Base-by-base conservation (phyloP, 2,329 filamentous ascomycete genomes). In the Aspergillus sp. region DNA sequence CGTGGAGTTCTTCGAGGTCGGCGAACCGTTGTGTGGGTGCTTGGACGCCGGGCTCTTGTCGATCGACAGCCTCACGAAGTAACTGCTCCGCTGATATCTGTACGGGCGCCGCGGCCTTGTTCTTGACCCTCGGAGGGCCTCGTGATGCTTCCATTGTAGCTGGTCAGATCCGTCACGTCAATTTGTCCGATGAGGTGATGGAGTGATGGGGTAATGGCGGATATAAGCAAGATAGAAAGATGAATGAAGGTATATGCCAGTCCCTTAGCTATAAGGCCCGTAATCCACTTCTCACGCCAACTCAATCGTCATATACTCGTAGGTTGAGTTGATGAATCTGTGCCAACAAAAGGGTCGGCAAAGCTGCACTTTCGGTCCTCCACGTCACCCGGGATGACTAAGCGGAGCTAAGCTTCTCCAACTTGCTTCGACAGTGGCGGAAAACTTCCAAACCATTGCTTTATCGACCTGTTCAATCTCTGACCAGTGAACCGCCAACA, bases 41-140 rank as follows among this genome's bases (percentile, higher is more conserved):
- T 69, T 95, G 86, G 46, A 97, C 75, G 37, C 82, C 82, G 30
- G 85, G 83, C 72, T 98, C 93, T 73, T 97, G 93, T 52, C 93
- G 84, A 72, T 98, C 93, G 55, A 97, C 93, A 55, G 93, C 93
- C 76, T 98, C 93, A 59, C 93, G 87, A 39, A 98, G 84, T 54
- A 98, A 85, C 75, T 98, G 93, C 72, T 98, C 93, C 57, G 93
- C 93, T 57, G 88, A 94, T 67, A 98, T 95, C 74, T 97, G 85
- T 49, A 87, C 77, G 37, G 86, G 88, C 73, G 91, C 91, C 1
- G 93, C 81, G 56, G 88, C 89, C 85, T 98, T 98, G 78, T 98
- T 97, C 73, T 97, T 97, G 77, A 98, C 93, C 80, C 90, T 80
- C 10, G 93, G 91, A 49, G 93, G 91, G 60, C 91, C 93, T 55